Conservation (phyloP, 805 yeast genomes). For the Saccharomycopsis sp. region DNA sequence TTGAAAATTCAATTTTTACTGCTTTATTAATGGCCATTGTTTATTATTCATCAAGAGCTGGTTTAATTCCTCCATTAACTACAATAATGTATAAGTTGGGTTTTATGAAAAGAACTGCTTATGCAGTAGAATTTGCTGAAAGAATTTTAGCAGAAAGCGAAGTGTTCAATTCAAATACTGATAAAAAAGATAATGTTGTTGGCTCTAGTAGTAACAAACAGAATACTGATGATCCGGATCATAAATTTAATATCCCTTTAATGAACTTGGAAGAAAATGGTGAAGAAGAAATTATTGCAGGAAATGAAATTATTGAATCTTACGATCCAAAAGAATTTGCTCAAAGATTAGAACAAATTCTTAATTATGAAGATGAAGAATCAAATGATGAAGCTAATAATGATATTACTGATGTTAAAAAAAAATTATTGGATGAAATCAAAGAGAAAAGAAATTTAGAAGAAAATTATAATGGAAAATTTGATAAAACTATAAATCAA, state of each 20-base stretch:
- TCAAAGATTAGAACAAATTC: no score
- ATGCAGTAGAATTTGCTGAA: constrained; percentile 27
- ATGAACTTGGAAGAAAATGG: neutral
- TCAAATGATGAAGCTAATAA: constrained; percentile 16
- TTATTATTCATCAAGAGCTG: constrained; percentile 28
- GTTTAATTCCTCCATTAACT: constrained; percentile 27
- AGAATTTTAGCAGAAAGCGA: constrained; percentile 19
- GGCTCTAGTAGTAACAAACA: neutral
- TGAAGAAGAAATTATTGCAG: neutral
- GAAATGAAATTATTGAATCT: neutral
- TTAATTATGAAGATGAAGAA: no score
- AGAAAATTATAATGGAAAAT: constrained; percentile 5
- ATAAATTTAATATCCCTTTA: no score
- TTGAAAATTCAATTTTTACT: constrained; percentile 43
- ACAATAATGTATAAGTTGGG: constrained; percentile 24
- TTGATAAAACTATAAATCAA: constrained; percentile 22
- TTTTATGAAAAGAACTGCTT: constrained; percentile 25
- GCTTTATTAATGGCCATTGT: constrained; percentile 28
- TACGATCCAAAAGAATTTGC: neutral
- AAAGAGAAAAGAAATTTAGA: neutral
- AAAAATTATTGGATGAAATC: constrained; percentile 3
- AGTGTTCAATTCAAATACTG: no score
- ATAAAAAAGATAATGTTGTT: neutral
- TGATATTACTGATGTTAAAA: constrained; percentile 19
- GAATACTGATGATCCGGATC: neutral